These are phyloP conservation scores for Rhodotorula diobovata DNA, from an alignment of 768 basidiomycete genomes.

Conservation along the genomic window DNA sequence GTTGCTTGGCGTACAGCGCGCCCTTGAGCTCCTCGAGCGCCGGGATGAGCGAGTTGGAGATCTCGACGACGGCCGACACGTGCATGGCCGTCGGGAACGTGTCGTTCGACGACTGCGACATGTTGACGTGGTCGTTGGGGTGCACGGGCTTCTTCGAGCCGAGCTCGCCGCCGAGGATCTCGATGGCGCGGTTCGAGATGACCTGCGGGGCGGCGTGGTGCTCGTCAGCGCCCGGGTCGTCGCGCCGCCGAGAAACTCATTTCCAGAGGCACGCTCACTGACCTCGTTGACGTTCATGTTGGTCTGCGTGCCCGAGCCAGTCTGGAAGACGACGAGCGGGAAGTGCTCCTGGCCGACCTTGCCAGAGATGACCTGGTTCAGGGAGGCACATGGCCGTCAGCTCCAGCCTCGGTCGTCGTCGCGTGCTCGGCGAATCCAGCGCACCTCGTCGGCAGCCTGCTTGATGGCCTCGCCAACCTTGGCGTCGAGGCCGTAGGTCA, in stretches of 20 bases:
- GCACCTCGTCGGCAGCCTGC: constrained; percentile 85
- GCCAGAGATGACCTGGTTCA: constrained; percentile 95
- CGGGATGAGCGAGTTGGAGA: constrained; percentile 72
- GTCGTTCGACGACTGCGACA: constrained; percentile 97
- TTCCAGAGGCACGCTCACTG: too few relatives aligned
- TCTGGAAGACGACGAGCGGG: constrained; percentile 98
- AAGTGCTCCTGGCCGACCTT: constrained; percentile 87
- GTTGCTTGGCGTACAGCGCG: constrained; percentile 75
- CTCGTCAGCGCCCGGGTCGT: too few relatives aligned
- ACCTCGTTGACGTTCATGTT: constrained; percentile 99
- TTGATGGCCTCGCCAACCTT: constrained; percentile 84
- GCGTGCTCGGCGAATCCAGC: too few relatives aligned
- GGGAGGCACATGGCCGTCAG: background rate
- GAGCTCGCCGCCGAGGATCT: constrained; percentile 87
- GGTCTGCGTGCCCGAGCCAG: constrained; percentile 95
- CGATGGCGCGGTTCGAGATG: constrained; percentile 96
- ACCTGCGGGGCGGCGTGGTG: too few relatives aligned
- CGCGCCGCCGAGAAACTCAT: too few relatives aligned
- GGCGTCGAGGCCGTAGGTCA: constrained; percentile 80
- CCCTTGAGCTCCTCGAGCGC: constrained; percentile 77
- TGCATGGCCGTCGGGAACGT: constrained; percentile 99
- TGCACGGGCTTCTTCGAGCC: constrained; percentile 97
- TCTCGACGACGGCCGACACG: constrained; percentile 86
- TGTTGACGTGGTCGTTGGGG: constrained; percentile 99
- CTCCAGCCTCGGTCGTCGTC: background rate